Evolutionary conservation across 2,329 filamentous ascomycete genomes (phyloP).

Genomic region (Botrytis galanthina): DNA sequence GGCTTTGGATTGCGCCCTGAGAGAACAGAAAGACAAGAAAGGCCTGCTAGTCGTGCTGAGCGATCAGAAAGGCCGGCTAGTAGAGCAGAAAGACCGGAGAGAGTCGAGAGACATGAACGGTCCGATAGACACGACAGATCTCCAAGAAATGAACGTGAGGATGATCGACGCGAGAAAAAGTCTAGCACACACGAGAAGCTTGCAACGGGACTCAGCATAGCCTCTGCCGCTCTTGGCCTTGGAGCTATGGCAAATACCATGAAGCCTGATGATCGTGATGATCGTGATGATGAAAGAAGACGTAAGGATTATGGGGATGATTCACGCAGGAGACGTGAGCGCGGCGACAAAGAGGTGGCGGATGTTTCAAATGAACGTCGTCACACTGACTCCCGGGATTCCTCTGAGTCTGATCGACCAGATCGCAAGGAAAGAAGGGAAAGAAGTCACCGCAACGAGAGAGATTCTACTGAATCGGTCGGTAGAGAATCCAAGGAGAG

Average conservation of each 20-base stretch:
- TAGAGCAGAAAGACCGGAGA: conserved; percentile 20
- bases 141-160: conserved; percentile 20
- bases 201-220: conserved; percentile 37
- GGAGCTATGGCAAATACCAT: conserved; percentile 35
- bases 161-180: conserved; percentile 25
- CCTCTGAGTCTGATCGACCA: conserved; percentile 15
- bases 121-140: conserved; percentile 25
- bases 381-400: conserved; percentile 22
- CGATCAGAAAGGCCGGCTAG: conserved; percentile 4
- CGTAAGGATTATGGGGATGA: conserved; percentile 36
- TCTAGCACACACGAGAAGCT: conserved; percentile 34
- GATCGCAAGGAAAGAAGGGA: conserved; percentile 32
- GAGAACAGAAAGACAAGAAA: conserved; percentile 21
- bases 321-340: conserved; percentile 30
- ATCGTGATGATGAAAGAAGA: conserved; percentile 31
- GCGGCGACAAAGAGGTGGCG: conserved; percentile 29
- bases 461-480: conserved; percentile 29
- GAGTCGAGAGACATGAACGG: conserved; percentile 22
- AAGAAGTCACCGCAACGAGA: conserved; percentile 27
- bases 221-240: conserved; percentile 37
- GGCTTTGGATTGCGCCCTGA: conserved; percentile 29
- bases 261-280: conserved; percentile 34
- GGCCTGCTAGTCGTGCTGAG: not conserved
- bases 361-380: conserved; percentile 31
- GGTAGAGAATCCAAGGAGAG: conserved; percentile 32